Percentiles rank a stretch among this genome's conserved stretches.
Conservation (phyloP, 1,284 basidiomycete species). For the Boletus mariae region DNA sequence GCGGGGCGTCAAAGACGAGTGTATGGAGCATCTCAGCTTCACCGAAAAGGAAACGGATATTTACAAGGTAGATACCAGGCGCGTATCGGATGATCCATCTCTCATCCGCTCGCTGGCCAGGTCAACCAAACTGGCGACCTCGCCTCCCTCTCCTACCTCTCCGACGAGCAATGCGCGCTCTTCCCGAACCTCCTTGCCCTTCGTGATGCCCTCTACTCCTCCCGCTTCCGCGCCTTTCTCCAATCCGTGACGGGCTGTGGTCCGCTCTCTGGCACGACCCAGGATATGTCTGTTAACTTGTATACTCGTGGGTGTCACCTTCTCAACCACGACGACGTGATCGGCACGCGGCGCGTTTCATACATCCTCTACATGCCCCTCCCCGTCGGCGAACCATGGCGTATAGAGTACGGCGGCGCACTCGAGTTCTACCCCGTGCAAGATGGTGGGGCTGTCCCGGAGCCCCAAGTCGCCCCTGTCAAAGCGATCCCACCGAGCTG, state of each 20-base stretch:
- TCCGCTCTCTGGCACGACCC: conserved; percentile 86
- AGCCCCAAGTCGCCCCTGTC: conserved; percentile 60
- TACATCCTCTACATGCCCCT: conserved; percentile 98
- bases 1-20: conserved; percentile 73
- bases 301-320: conserved; percentile 92
- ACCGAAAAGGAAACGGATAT: conserved; percentile 98
- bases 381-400: conserved; percentile 64
- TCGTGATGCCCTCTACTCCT: conserved; percentile 90
- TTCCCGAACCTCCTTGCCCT: conserved; percentile 79
- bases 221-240: conserved; percentile 81
- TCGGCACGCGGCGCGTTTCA: conserved; percentile 90
- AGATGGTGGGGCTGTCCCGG: conserved; percentile 46
- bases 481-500: conserved; percentile 78
- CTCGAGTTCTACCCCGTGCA: conserved; percentile 88
- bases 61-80: conserved; percentile 71
- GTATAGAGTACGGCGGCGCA: conserved; percentile 88
- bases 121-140: conserved; percentile 98
- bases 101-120: conserved; percentile 38
- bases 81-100: neutral
- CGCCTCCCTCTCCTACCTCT: conserved; percentile 85
- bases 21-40: conserved; percentile 84
- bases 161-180: conserved; percentile 69
- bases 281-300: conserved; percentile 94
- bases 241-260: conserved; percentile 91
- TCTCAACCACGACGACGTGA: conserved; percentile 97